Evolutionary conservation across 2,329 filamentous ascomycete species (phyloP), one percentile per base, ranked within the genome.

Genomic region (Colletotrichum sp.): DNA sequence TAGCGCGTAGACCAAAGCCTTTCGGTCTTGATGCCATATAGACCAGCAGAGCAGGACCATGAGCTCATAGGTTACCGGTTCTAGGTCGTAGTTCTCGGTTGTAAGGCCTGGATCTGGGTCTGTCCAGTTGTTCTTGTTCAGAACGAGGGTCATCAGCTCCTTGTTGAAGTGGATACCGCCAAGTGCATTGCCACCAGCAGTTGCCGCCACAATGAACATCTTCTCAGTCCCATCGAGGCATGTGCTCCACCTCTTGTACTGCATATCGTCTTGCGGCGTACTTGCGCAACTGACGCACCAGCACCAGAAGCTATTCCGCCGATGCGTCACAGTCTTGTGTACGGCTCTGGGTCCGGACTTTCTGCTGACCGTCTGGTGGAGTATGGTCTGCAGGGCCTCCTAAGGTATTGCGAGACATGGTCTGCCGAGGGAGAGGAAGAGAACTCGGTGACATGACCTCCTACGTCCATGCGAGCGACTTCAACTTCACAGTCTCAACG

Each of bases 51-150:
- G 1, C 8, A 43, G 39, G 8, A 43, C 2, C 16, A n/a, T 18
- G 39, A 18, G 16, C 4, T 21, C n/a, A 18, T 0, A n/a, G 0
- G 4, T 10, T 5, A 43, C 39, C 39, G 1, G 2, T 18, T 3
- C 8, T n/a, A 43, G 8, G 8, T 5, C 39, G 16, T 18, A 43
- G 16, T n/a, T 43, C 9, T 43, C 18, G 2, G 39, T n/a, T n/a
- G 39, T 3, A n/a, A 43, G 39, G 39, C 39, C 18, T 13, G 39
- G 39, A 10, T 32, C 57, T 24, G 16, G 24, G 24, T 28, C 14
- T 18, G 14, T 5, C 13, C 57, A n/a, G 4, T 4, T n/a, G 18
- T 2, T 3, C 57, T 61, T 28, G 24, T 61, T n/a, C 13, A 28
- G 28, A 28, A n/a, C 28, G 55, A 28, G 28, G 24, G n/a, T 6